Base-by-base conservation (phyloP, 2,329 filamentous ascomycete species). In the Colletotrichum sidae region DNA sequence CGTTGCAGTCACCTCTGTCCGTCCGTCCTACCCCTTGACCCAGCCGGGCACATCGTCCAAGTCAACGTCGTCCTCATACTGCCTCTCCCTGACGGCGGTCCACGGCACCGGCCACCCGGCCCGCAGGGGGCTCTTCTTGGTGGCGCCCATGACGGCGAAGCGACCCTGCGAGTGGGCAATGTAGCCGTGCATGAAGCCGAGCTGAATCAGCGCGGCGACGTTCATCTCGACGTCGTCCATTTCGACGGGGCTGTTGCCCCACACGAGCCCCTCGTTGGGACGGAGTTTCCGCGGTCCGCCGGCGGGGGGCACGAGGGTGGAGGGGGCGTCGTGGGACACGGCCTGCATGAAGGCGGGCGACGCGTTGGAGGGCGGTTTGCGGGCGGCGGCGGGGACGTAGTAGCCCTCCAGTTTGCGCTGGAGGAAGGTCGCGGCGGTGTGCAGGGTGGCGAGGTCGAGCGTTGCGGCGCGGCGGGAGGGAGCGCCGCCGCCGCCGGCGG, bases 101-200 rank as follows among this genome's bases (percentile, higher is more conserved):
- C 90, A 93, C 1, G 92, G 88, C 47, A 80, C 81, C 1, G 94
- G 94, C 81, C 95, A 97, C 0, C 92, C 92, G 1, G 90, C 91
- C 39, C 82, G 82, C 17, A 92, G 77, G 0, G 90, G 85, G 33
- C 87, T 85, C 5, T 86, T 86, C 69, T 85, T 86, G 65, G 85
- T 84, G 33, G 92, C 89, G 3, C 94, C 94, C 56, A 91, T 88
- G 47, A 97, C 92, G 11, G 93, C 94, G 72, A 97, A 94, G 53
- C 92, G 89, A 47, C 86, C 86, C 72, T 90, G 88, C 34, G 86
- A 86, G 72, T 96, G 93, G 13, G 92, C 92, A 35, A 97, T 86
- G 73, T 94, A 97, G 2, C 94, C 95, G 70, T 90, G 89, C 74
- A 97, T 83, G 33, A 97, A 81, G 1, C 92, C 92, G 76, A 97